Percentiles rank a stretch among this genome's conserved stretches.
Evolutionary conservation across 495 filamentous ascomycete genomes (phyloP).

Genomic region (Trichoderma reesei): DNA sequence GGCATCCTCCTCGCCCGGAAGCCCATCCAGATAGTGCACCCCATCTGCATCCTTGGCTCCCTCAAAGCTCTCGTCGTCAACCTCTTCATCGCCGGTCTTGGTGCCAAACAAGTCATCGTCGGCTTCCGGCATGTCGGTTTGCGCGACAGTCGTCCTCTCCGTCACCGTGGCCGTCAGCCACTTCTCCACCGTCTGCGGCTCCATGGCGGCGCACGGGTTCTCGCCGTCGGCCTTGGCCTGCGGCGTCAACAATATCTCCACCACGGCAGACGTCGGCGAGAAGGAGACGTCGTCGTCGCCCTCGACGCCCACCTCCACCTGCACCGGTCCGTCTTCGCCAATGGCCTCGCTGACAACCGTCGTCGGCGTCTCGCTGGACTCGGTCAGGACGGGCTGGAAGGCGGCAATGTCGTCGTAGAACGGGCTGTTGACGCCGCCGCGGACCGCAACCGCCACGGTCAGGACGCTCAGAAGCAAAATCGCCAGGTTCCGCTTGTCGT

Average conservation of each 20-base stretch:
- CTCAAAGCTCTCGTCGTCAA: not conserved
- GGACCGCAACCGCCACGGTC: conserved; percentile 44
- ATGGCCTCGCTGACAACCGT: conserved; percentile 10
- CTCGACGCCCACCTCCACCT: conserved; percentile 1
- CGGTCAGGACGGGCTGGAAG: not conserved
- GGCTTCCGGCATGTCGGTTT: not conserved
- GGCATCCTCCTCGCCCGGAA: not conserved
- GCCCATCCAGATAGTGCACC: not conserved
- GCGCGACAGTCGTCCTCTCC: not conserved
- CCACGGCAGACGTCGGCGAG: not conserved
- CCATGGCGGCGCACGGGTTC: conserved; percentile 1
- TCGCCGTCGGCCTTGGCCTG: not conserved
- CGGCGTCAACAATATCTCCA: not conserved
- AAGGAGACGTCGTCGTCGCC: too few relatives aligned
- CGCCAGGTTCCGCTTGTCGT: conserved; percentile 61
- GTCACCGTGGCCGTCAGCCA: conserved; percentile 7
- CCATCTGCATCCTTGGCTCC: not conserved
- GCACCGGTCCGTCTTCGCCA: conserved; percentile 10
- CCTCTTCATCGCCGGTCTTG: not conserved
- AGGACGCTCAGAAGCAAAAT: conserved; percentile 54
- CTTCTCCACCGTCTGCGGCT: conserved; percentile 4
- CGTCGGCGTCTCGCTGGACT: conserved; percentile 7
- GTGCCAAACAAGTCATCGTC: not conserved
- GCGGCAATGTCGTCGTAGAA: not conserved
- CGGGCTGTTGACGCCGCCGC: conserved; percentile 18